These are phyloP conservation scores for Lichtheimia ramosa DNA, from an alignment of 371 early-diverging fungal species.

Conservation along the genomic window DNA sequence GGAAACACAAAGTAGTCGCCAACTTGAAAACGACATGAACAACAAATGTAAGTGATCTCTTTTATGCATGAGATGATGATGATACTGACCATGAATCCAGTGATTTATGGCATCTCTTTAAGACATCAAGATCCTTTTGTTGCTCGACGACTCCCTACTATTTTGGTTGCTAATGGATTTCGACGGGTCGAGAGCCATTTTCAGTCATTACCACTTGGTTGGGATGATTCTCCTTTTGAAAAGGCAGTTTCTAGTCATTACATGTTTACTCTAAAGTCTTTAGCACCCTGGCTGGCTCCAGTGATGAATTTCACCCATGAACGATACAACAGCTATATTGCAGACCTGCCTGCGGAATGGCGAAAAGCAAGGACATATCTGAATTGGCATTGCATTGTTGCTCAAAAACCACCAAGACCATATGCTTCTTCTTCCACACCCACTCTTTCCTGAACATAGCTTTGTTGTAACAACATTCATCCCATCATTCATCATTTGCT, in stretches of 20 bases:
- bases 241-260: slow-evolving; percentile 27
- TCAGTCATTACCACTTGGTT: slow-evolving; percentile 42
- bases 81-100: slow-evolving; percentile 8
- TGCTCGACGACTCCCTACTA: slow-evolving; percentile 42
- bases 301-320: slow-evolving; percentile 29
- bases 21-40: slow-evolving; percentile 33
- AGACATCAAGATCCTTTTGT: slow-evolving; percentile 52
- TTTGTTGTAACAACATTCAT: too few species aligned
- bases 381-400: slow-evolving; percentile 46
- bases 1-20: slow-evolving; percentile 41
- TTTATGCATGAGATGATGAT: not conserved
- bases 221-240: slow-evolving; percentile 24
- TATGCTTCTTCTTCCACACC: not conserved
- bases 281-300: slow-evolving; percentile 37
- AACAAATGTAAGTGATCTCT: slow-evolving; percentile 33
- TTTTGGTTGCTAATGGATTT: slow-evolving; percentile 40
- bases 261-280: slow-evolving; percentile 29
- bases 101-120: slow-evolving; percentile 29
- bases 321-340: slow-evolving; percentile 31
- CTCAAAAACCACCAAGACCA: slow-evolving; percentile 36
- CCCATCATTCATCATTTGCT: too few species aligned
- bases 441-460: too few species aligned
- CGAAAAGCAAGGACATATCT: slow-evolving; percentile 31
- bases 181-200: slow-evolving; percentile 33
- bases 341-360: slow-evolving; percentile 41